phyloP scores from a whole-genome alignment of 192 early-diverging fungal genomes.

The Backusella luteola region DNA sequence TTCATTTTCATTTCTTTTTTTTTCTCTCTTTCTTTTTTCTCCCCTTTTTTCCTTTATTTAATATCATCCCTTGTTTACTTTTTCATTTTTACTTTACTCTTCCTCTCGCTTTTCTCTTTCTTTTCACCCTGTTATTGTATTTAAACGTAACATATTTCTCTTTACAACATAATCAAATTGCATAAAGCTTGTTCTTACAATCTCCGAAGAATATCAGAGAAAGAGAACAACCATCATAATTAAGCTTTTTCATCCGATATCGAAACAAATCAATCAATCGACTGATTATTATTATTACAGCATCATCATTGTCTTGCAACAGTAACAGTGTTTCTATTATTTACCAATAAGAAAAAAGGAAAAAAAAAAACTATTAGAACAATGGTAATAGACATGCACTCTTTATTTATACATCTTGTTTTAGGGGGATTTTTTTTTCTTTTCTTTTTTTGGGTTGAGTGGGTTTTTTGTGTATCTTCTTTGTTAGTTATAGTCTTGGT shows the following conservation, averaged over 20 bases:
- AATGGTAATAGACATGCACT: background rate
- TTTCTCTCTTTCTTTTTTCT: background rate
- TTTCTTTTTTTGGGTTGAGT: background rate
- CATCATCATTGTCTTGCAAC: background rate
- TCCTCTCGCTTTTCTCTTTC: background rate
- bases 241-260: background rate
- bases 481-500: background rate
- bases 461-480: background rate
- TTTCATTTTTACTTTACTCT: background rate
- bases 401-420: background rate
- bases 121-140: background rate
- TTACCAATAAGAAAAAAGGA: too few relatives aligned
- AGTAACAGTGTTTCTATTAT: background rate
- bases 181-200: background rate
- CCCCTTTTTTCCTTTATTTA: background rate
- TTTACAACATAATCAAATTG: background rate
- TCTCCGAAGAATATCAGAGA: background rate
- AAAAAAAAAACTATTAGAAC: background rate
- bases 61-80: background rate
- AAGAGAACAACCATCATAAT: background rate
- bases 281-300: background rate
- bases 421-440: background rate
- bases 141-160: background rate
- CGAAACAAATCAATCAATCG: background rate
- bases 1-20: background rate